Evolutionary conservation across 1,139 yeast genomes (phyloP), one percentile per base, ranked within the genome.

Genomic region (Candida smagusa): DNA sequence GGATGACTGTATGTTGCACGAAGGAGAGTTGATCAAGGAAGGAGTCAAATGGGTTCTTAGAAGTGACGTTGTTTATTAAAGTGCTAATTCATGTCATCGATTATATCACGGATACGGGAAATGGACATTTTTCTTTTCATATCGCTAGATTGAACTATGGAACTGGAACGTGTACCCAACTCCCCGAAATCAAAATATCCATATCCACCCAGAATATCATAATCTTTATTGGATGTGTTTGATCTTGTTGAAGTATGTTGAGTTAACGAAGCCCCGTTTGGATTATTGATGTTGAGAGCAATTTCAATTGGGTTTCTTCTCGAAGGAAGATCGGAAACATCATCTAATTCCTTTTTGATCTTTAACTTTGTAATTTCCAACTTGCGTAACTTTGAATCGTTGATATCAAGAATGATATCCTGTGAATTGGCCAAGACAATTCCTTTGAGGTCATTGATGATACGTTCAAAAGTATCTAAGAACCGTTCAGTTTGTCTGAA

Each of bases 121-220:
- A 66, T 50, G 9, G 60, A 49, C 30, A 58, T 49, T 37, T 56
- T 63, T 36, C 58, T 33, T 28, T 59, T 62, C 28, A 33, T 23
- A 6, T 46, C 45, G 31, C 47, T 31, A 49, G 49, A 11, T 41
- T 41, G 25, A 68, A 52, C 42, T 64, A 64, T 37, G 31, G 56
- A 56, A 37, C 57, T 62, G 4, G 65, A 56, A 23, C 71, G 47
- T 7, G 57, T 36, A 38, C 66, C 72, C 32, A 70, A 58, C 38
- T 79, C 83, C 1, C 81, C 87, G 47, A 81, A 80, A 54, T 82
- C 89, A 55, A 84, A 84, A 55, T 83, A 82, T 3, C 87, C 90
- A 53, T 81, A 83, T 0, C 89, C 89, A 28, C 88, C 87, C 35
- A 80, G 59, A 34, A 78, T 57, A 47, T 65, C 65, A 45, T 58